Evolutionary conservation across 169 alveolate genomes (phyloP), one percentile per base, ranked within the genome.

Genomic region (Plasmodium billcollinsi): DNA sequence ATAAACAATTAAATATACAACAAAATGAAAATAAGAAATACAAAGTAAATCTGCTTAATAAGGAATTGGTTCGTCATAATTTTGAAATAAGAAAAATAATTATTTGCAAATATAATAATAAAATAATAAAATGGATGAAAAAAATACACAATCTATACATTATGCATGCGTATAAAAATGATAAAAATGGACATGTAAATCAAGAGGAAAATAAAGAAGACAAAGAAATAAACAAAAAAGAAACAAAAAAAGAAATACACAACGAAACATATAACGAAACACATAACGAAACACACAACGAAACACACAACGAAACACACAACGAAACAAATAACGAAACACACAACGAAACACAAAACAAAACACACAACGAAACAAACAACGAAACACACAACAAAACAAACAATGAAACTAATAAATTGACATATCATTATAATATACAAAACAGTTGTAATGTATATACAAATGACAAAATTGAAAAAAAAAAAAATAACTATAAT

Each of bases 31-130:
- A 54, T 52, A 66, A 50, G 24, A 39, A 6, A 21, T 80, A 66
- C 33, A 66, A 67, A 47, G 26, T 67, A 14, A 59, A 67, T 15
- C 66, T 80, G 15, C 33, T 39, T 24, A 80, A 80, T 67, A 49
- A 80, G 9, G 49, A 29, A 24, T 18, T 66, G 45, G 73, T 80
- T 6, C 66, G 69, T 15, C 26, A 80, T 66, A 80, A 80, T 71
- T 67, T 80, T 43, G 43, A 20, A 12, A 6, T 80, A 26, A 80
- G 83, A 59, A 80, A 80, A 80, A 21, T 33, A 1, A n/a, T 66
- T 21, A 52, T 80, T 29, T 80, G 76, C 39, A 80, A 80, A 29
- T 61, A 61, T 71, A 80, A 66, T 56, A 59, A 71, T 66, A 61
- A 80, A 20, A 67, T 80, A 43, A 54, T 67, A 20, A 45, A 45